Conservation (phyloP, 2,329 filamentous ascomycete genomes). For the Furcasterigmium sp. region DNA sequence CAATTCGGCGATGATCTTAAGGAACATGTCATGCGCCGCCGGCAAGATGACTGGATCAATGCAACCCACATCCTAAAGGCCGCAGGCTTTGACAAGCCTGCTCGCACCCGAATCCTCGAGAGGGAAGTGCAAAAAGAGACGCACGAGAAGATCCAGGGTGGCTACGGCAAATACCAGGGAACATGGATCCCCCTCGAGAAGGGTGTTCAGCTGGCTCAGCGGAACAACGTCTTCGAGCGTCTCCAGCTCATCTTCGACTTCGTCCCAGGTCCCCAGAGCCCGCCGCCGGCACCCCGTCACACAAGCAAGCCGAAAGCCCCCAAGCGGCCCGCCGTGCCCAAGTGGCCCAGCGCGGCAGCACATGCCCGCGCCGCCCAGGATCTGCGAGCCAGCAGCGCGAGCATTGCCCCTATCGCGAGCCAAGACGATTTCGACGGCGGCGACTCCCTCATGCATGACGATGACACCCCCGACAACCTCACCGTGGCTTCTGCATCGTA, state of each 20-base stretch:
- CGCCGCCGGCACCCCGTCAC: constrained; percentile 91
- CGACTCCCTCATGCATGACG: constrained; percentile 61
- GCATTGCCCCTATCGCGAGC: constrained; percentile 16
- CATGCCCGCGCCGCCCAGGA: constrained; percentile 1
- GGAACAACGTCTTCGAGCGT: constrained; percentile 81
- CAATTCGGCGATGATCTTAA: constrained; percentile 74
- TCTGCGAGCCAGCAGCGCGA: constrained; percentile 9
- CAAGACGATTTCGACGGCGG: constrained; percentile 61
- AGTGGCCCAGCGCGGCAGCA: constrained; percentile 42
- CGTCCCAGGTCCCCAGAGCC: constrained; percentile 76
- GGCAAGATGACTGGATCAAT: constrained; percentile 96
- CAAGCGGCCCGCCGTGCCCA: constrained; percentile 60
- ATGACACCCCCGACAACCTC: constrained; percentile 77
- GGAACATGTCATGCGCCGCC: constrained; percentile 91
- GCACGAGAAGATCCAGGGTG: constrained; percentile 97
- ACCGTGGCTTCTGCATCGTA: constrained; percentile 82
- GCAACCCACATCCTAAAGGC: constrained; percentile 98
- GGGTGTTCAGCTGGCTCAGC: constrained; percentile 75
- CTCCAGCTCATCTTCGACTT: constrained; percentile 87
- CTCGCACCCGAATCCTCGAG: constrained; percentile 89
- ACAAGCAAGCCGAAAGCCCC: constrained; percentile 78
- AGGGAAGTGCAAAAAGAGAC: constrained; percentile 93
- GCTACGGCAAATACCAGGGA: constrained; percentile 98
- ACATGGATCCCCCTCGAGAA: constrained; percentile 92
- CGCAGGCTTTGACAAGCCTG: constrained; percentile 94